These are phyloP conservation scores for Trypanosoma platydactyli DNA, from an alignment of 208 protist genomes.

Conservation along the genomic window DNA sequence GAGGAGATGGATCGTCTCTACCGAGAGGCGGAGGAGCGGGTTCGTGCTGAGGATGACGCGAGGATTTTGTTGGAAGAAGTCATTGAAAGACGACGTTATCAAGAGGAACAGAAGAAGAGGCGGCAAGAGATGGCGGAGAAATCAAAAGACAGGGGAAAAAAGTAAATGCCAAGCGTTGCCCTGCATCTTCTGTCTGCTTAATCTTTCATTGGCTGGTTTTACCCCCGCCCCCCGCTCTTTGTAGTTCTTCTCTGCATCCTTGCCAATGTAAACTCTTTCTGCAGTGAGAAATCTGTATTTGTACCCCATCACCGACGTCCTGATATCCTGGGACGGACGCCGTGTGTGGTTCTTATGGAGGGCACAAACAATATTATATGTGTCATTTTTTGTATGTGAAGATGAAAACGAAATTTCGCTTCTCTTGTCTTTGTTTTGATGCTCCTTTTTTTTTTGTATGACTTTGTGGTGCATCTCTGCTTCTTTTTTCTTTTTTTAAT, in stretches of 20 bases:
- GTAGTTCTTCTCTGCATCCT: too few species aligned
- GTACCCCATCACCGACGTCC: too few species aligned
- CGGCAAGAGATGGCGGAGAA: slow-evolving; percentile 70
- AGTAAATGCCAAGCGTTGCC: background rate
- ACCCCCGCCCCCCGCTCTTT: too few species aligned
- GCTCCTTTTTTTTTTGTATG: slow-evolving; percentile 7
- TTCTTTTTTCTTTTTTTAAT: slow-evolving; percentile 12
- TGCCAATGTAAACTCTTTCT: background rate
- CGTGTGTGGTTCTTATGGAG: background rate
- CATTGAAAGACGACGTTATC: slow-evolving; percentile 59
- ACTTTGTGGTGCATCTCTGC: background rate
- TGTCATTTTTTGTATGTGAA: too few species aligned
- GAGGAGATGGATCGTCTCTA: slow-evolving; percentile 70
- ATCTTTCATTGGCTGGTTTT: too few species aligned
- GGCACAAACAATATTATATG: background rate
- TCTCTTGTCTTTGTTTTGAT: slow-evolving; percentile 8
- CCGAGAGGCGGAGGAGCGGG: slow-evolving; percentile 66
- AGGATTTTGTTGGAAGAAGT: slow-evolving; percentile 67
- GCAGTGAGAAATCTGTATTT: too few species aligned
- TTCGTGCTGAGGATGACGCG: slow-evolving; percentile 73
- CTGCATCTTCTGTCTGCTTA: background rate
- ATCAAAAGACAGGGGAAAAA: slow-evolving; percentile 28
- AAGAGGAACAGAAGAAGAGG: slow-evolving; percentile 71
- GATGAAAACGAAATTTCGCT: background rate
- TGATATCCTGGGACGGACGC: background rate